Evolutionary conservation across 2,329 filamentous ascomycete species (phyloP), one percentile per base, ranked within the genome.

Genomic region (Alternaria triticina): DNA sequence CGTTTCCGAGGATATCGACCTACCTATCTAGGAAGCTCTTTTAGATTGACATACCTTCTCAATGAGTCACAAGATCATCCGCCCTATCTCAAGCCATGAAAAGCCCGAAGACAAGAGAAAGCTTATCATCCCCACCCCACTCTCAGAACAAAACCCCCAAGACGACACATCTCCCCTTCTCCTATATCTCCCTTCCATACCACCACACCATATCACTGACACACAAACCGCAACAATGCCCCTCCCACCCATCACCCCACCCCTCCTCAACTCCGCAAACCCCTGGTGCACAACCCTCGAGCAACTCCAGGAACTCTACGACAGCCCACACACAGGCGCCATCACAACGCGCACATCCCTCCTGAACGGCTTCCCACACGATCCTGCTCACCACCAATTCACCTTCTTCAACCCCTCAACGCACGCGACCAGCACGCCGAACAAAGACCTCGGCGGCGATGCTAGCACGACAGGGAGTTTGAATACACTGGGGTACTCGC

Each of bases 401-500:
- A 80, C 86, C 3, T 91, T 93, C 76, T 91, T 91, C 77, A 81
- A 88, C 52, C 78, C 85, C 0, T 64, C 73, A 1, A 79, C 79
- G 3, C 81, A 82, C 12, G 57, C 51, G 7, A 46, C 73, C 2
- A 57, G 59, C 0, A 61, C 75, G 2, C 57, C 74, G 2, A 71
- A 78, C 40, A 59, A n/a, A 50, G 8, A 73, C 58, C 13, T 59
- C 52, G 62, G 54, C 15, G 65, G 65, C 33, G 67, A 51, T 46
- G 69, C 9, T 75, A 79, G 23, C 63, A 77, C 40, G 20, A 75
- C 67, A 22, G 74, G 70, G 20, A 72, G 76, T 64, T 75, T 94
- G 56, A 94, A 95, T 74, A 92, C 87, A 0, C 82, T 93, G 3
- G 92, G 91, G 5, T 95, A 94, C 78, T 91, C 89, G 65, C 91